Conservation (phyloP, 2,329 filamentous ascomycete genomes). For the Paecilomyces variotii region DNA sequence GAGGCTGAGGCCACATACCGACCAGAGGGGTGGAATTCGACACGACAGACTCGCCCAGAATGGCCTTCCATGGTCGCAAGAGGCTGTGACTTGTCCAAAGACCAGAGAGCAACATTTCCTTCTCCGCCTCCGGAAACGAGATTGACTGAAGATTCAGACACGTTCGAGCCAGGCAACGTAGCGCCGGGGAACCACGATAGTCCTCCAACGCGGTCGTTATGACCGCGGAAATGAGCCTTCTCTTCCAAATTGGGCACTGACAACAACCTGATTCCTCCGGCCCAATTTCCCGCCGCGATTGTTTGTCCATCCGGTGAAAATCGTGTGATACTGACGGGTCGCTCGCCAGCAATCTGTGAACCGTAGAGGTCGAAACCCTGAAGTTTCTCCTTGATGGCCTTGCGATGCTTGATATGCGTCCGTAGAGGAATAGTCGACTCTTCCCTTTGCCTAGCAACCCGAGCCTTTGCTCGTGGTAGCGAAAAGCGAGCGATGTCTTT, state of each 20-base stretch:
- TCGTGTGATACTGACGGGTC: slow-evolving; percentile 83
- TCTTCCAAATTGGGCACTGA: slow-evolving; percentile 75
- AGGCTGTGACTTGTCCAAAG: slow-evolving; percentile 75
- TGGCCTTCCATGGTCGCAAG: slow-evolving; percentile 76
- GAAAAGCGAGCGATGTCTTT: slow-evolving; percentile 76
- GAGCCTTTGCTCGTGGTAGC: slow-evolving; percentile 68
- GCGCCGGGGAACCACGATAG: slow-evolving; percentile 83
- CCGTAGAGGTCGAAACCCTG: slow-evolving; percentile 83
- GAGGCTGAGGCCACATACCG: slow-evolving; percentile 86
- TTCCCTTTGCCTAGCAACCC: slow-evolving; percentile 66
- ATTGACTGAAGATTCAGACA: slow-evolving; percentile 69
- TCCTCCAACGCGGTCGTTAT: slow-evolving; percentile 83
- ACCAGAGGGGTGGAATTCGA: slow-evolving; percentile 91
- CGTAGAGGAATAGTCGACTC: slow-evolving; percentile 78
- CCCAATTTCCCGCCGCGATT: slow-evolving; percentile 88
- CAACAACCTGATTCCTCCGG: slow-evolving; percentile 77
- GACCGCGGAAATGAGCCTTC: slow-evolving; percentile 67
- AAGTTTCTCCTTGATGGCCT: slow-evolving; percentile 75
- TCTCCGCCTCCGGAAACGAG: slow-evolving; percentile 87
- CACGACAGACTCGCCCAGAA: slow-evolving; percentile 75
- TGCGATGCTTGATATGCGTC: slow-evolving; percentile 87
- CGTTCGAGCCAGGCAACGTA: slow-evolving; percentile 60
- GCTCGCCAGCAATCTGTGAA: slow-evolving; percentile 83
- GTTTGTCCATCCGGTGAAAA: slow-evolving; percentile 79
- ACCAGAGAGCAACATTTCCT: slow-evolving; percentile 83